These are phyloP conservation scores for Diplotaxis tenuifolia DNA, from an alignment of 345 rosid species.

Conservation along the genomic window DNA sequence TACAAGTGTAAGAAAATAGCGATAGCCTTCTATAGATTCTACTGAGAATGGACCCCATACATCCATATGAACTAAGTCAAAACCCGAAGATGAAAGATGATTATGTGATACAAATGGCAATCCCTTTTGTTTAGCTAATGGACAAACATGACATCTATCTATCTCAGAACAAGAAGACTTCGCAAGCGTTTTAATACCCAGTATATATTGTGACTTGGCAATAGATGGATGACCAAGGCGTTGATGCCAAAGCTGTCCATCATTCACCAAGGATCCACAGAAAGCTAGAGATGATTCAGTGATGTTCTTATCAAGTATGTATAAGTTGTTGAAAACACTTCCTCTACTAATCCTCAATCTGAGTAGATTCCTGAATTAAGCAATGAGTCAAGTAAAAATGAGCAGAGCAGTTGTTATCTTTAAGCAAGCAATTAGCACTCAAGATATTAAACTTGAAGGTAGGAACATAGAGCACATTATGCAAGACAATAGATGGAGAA, in stretches of 20 bases:
- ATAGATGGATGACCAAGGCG: background rate
- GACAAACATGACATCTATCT: too few species aligned
- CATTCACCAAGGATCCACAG: background rate
- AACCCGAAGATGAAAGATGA: background rate
- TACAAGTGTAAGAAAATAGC: background rate
- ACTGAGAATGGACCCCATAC: background rate
- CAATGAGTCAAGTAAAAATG: background rate
- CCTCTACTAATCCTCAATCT: background rate
- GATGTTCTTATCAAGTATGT: background rate
- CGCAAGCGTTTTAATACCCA: background rate
- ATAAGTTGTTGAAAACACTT: background rate
- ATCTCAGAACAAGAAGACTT: background rate
- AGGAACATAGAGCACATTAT: background rate
- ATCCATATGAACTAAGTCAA: background rate
- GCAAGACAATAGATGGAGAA: background rate
- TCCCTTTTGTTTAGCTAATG: too few species aligned
- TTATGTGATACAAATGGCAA: background rate
- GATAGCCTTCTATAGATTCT: background rate
- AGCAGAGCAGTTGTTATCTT: background rate
- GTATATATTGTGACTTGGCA: background rate
- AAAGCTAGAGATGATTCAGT: background rate
- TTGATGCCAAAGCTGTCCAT: background rate
- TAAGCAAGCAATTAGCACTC: background rate
- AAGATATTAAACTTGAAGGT: too few species aligned
- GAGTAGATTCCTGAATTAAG: background rate